These are phyloP conservation scores for Quambalaria eucalypti DNA, from an alignment of 1,284 basidiomycete species.

Conservation along the genomic window DNA sequence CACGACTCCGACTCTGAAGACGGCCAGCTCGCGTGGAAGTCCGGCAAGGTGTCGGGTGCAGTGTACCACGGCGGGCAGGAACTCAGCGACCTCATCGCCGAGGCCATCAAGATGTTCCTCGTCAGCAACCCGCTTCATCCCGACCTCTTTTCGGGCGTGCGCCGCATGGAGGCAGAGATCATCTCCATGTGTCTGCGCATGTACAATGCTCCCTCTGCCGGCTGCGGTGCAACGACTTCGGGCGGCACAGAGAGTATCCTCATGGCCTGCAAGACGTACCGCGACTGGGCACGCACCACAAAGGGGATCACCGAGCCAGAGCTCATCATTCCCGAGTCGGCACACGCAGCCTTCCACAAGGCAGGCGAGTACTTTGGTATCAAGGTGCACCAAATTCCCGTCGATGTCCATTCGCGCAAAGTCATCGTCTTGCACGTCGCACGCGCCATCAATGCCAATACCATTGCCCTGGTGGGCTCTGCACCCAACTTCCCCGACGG, in stretches of 20 bases:
- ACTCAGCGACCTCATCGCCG: slow-evolving; percentile 30
- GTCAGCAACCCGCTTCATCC: slow-evolving; percentile 84
- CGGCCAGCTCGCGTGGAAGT: slow-evolving; percentile 36
- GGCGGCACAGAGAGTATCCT: slow-evolving; percentile 94
- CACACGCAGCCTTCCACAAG: slow-evolving; percentile 93
- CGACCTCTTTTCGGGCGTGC: slow-evolving; percentile 83
- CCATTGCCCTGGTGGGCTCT: slow-evolving; percentile 70
- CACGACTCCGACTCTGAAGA: slow-evolving; percentile 16
- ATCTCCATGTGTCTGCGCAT: slow-evolving; percentile 77
- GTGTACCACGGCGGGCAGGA: slow-evolving; percentile 47
- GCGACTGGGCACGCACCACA: slow-evolving; percentile 76
- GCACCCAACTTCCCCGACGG: slow-evolving; percentile 60
- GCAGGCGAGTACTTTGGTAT: slow-evolving; percentile 81
- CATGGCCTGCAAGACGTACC: slow-evolving; percentile 85
- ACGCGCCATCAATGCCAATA: slow-evolving; percentile 50
- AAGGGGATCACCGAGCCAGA: slow-evolving; percentile 87
- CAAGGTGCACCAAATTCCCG: slow-evolving; percentile 79
- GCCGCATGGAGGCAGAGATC: slow-evolving; percentile 96
- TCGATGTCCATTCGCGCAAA: slow-evolving; percentile 71
- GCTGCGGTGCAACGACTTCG: slow-evolving; percentile 75
- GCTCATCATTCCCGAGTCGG: slow-evolving; percentile 78
- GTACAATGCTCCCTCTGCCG: slow-evolving; percentile 70
- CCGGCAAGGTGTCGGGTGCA: slow-evolving; percentile 43
- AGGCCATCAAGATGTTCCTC: slow-evolving; percentile 32
- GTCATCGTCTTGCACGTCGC: slow-evolving; percentile 68